These are phyloP conservation scores for Garcia nutans DNA, from an alignment of 345 rosid species.

Conservation along the genomic window DNA sequence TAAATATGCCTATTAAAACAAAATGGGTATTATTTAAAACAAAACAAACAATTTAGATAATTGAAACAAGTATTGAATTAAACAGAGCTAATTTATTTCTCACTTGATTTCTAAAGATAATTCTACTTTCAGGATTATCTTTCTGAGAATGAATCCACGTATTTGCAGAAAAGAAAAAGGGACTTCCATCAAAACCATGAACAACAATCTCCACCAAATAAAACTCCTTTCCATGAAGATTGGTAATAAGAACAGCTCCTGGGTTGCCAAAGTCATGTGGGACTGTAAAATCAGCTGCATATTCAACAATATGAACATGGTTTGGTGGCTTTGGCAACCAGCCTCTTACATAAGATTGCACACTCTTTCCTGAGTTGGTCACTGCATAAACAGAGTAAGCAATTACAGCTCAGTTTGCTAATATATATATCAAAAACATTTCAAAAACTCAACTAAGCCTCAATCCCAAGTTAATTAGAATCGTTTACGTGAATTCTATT, in stretches of 20 bases:
- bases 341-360: constrained; percentile 54
- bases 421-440: too few relatives aligned
- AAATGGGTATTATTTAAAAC: neutral
- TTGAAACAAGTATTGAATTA: neutral
- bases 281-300: constrained; percentile 63
- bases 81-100: constrained; percentile 9
- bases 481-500: too few relatives aligned
- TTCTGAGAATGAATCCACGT: constrained; percentile 81
- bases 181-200: constrained; percentile 61
- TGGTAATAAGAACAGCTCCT: constrained; percentile 70
- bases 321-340: constrained; percentile 62
- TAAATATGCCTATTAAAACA: constrained; percentile 53
- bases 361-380: constrained; percentile 63
- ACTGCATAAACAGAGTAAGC: constrained; percentile 38
- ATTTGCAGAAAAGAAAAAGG: constrained; percentile 66
- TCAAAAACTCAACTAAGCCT: too few relatives aligned
- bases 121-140: constrained; percentile 68
- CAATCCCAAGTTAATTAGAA: too few relatives aligned
- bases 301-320: constrained; percentile 48
- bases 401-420: neutral
- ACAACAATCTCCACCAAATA: constrained; percentile 63
- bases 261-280: constrained; percentile 74
- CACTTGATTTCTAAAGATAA: constrained; percentile 79
- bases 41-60: neutral
- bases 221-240: constrained; percentile 71